Percentiles rank a stretch among this genome's conserved stretches.
phyloP scores from a whole-genome alignment of 768 basidiomycete species.

The Gymnopilus dilepis region DNA sequence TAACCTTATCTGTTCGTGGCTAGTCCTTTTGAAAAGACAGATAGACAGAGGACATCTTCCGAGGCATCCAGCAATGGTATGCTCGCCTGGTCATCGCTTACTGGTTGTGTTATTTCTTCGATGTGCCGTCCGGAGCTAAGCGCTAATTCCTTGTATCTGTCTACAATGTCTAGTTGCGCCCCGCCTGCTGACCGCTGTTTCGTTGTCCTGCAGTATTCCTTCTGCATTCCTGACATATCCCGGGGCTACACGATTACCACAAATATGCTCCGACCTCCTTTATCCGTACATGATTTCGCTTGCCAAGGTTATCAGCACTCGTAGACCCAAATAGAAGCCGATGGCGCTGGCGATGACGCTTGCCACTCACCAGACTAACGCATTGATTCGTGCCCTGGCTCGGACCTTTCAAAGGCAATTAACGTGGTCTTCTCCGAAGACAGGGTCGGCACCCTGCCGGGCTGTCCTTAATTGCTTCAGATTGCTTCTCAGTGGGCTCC shows the following conservation, averaged over 20 bases:
- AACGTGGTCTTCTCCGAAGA: background rate
- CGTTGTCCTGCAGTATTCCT: background rate
- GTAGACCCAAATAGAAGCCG: background rate
- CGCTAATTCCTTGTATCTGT: background rate
- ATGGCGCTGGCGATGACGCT: constrained; percentile 6
- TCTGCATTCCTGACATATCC: background rate
- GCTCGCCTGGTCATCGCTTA: background rate
- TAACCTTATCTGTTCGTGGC: background rate
- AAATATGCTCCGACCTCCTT: background rate
- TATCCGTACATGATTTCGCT: background rate
- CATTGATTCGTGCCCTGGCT: constrained; percentile 5
- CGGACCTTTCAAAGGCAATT: constrained; percentile 8
- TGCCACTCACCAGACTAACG: background rate
- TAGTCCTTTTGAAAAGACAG: background rate
- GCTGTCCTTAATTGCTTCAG: background rate
- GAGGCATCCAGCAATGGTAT: constrained; percentile 3
- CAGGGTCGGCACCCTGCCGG: constrained; percentile 13
- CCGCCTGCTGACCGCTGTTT: background rate
- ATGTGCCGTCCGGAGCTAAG: too few relatives aligned
- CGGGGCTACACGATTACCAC: background rate
- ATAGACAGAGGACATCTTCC: background rate
- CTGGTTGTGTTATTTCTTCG: background rate
- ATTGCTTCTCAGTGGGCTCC: constrained; percentile 5
- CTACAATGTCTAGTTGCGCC: background rate
- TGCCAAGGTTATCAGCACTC: background rate